Percentiles rank a stretch among this genome's conserved stretches.
These are phyloP conservation scores for Melocanna baccifera DNA, from an alignment of 176 grass and related monocot species.

Conservation along the genomic window DNA sequence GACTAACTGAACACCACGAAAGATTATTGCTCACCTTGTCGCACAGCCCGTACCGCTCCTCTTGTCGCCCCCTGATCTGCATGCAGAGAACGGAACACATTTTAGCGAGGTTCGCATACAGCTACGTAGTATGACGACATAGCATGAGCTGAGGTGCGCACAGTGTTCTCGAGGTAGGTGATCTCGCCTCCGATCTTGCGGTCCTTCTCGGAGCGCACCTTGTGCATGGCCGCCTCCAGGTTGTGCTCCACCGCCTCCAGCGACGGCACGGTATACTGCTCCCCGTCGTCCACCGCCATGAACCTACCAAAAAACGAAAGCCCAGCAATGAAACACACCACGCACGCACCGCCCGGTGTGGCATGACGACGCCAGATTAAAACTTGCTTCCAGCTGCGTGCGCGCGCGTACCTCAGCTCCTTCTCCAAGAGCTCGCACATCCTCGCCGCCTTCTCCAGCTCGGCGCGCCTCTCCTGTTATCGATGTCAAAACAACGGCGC, in stretches of 20 bases:
- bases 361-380: background rate
- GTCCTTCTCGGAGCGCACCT: slow-evolving; percentile 78
- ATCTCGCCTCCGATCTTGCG: slow-evolving; percentile 78
- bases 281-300: slow-evolving; percentile 64
- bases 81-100: background rate
- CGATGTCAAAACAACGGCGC: background rate
- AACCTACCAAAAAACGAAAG: slow-evolving; percentile 29
- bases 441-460: slow-evolving; percentile 67
- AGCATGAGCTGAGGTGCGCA: background rate
- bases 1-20: background rate
- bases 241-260: slow-evolving; percentile 70
- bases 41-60: slow-evolving; percentile 62
- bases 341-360: background rate
- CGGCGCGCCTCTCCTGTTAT: slow-evolving; percentile 60
- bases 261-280: slow-evolving; percentile 69
- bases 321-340: background rate
- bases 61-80: slow-evolving; percentile 71
- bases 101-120: background rate
- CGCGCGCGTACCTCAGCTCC: slow-evolving; percentile 55
- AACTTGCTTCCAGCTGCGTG: background rate
- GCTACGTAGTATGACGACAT: background rate
- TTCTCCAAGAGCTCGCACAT: slow-evolving; percentile 83
- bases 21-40: slow-evolving; percentile 53
- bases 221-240: slow-evolving; percentile 68
- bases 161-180: slow-evolving; percentile 60